Conservation (phyloP, 768 basidiomycete genomes). For the Leucocoprinus birnbaumii region DNA sequence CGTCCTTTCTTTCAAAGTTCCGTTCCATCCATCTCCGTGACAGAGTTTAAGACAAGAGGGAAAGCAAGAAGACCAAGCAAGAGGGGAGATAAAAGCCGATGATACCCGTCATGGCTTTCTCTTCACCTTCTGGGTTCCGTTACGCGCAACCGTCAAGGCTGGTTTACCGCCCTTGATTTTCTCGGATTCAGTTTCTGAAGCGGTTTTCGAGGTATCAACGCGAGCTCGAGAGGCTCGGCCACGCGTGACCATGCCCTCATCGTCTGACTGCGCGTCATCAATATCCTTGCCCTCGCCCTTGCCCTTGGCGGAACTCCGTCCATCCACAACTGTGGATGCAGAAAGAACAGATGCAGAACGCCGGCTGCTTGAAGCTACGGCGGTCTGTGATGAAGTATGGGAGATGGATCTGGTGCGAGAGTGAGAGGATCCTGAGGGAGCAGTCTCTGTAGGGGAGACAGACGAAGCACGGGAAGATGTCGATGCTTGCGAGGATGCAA, state of each 20-base stretch:
- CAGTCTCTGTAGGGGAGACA: constrained; percentile 4
- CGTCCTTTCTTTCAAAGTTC: constrained; percentile 10
- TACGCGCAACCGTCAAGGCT: not conserved
- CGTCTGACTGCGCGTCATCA: constrained; percentile 19
- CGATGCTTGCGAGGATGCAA: constrained; percentile 9
- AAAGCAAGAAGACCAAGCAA: constrained; percentile 3
- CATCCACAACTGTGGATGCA: constrained; percentile 33
- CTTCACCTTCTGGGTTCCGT: constrained; percentile 4
- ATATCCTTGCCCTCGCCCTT: constrained; percentile 11
- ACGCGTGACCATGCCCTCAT: constrained; percentile 35
- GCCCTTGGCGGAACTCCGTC: constrained; percentile 9
- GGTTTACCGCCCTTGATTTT: constrained; percentile 6
- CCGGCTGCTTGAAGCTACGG: constrained; percentile 23
- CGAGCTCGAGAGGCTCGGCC: constrained; percentile 24
- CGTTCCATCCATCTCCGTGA: constrained; percentile 8
- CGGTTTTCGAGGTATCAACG: constrained; percentile 1
- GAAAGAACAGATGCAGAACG: constrained; percentile 39
- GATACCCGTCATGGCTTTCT: constrained; percentile 8
- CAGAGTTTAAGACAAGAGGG: constrained; percentile 7
- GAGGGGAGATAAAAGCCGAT: not conserved
- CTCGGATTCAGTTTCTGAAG: not conserved
- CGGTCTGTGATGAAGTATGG: constrained; percentile 33
- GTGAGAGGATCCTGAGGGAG: constrained; percentile 20
- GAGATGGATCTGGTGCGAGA: constrained; percentile 37
- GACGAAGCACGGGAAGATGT: constrained; percentile 14